Evolutionary conservation across 345 rosid genomes (phyloP), one percentile per base, ranked within the genome.

Genomic region (Populus alba): DNA sequence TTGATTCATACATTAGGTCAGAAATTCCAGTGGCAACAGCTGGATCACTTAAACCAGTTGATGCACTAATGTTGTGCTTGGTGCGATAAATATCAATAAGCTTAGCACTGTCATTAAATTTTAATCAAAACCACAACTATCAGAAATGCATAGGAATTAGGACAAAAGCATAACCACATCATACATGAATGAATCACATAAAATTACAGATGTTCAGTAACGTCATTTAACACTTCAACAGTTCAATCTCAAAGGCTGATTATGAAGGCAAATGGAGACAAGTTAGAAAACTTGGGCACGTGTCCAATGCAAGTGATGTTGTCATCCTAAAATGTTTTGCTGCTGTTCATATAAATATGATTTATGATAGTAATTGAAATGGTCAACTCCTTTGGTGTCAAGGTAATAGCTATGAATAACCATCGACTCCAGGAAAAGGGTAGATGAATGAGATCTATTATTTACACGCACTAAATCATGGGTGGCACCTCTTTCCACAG

Each of bases 11-110:
- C 61, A 94, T 81, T 77, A 96, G 91, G 80, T 92, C 99, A 69
- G 98, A 94, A 80, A 96, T 96, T 73, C 98, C 99, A 75, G 94
- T 91, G 57, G 97, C 95, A 73, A 96, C 99, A 72, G 99, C 94
- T 79, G 95, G 92, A 86, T 96, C 99, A 77, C 79, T 90, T 82
- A 90, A 81, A 74, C 97, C 97, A 74, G 97, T 71, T 27, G 98
- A 92, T 25, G 92, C 91, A 86, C 87, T 92, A 82, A 96, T 94
- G 78, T 94, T 96, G 83, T 96, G 98, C 89, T 87, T 85, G 20
- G 92, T 89, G 25, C 98, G 92, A 70, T 92, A 95, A 76, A 77
- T 78, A 74, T 95, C 94, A 83, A 96, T 91, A 74, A 96, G 97
- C 83, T 94, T 96, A 68, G 98, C 90, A 83, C 98, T 96, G 87